phyloP scores from a whole-genome alignment of 1,284 basidiomycete species.

The Tremellales sp. region DNA sequence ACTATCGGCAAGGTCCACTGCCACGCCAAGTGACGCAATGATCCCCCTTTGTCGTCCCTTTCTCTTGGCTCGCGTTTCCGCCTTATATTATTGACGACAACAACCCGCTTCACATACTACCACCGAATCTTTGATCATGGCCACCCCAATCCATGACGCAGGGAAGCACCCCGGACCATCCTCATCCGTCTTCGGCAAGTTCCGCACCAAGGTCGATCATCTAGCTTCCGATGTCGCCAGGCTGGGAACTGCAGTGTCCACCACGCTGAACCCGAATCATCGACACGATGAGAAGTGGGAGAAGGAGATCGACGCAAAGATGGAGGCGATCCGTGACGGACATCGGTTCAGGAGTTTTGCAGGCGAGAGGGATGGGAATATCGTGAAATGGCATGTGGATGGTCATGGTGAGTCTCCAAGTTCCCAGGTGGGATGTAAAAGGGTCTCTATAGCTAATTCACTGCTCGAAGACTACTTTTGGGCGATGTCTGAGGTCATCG shows the following conservation, averaged over 20 bases:
- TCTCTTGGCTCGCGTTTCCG: neutral
- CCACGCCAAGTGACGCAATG: no score
- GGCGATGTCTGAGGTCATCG: constrained; percentile 82
- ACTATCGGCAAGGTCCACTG: no score
- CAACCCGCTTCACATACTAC: neutral
- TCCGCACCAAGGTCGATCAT: constrained; percentile 37
- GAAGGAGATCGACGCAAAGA: constrained; percentile 61
- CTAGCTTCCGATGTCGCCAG: constrained; percentile 32
- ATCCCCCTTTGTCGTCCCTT: neutral
- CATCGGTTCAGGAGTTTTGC: constrained; percentile 88
- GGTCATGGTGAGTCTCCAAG: constrained; percentile 58
- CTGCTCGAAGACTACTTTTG: constrained; percentile 73
- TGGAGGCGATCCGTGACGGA: constrained; percentile 65
- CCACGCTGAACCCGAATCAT: constrained; percentile 51
- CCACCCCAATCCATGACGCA: constrained; percentile 18
- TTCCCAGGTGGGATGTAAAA: neutral
- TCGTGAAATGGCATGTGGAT: constrained; percentile 86
- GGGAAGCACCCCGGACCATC: constrained; percentile 23
- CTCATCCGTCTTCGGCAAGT: constrained; percentile 22
- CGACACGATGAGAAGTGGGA: constrained; percentile 68
- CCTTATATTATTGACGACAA: neutral
- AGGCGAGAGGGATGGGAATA: constrained; percentile 57
- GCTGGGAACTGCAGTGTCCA: constrained; percentile 35
- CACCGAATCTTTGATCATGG: constrained; percentile 20
- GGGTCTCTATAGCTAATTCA: constrained; percentile 1